Evolutionary conservation across 192 early-diverging fungal species (phyloP).

Genomic region (Coemansia sp.): DNA sequence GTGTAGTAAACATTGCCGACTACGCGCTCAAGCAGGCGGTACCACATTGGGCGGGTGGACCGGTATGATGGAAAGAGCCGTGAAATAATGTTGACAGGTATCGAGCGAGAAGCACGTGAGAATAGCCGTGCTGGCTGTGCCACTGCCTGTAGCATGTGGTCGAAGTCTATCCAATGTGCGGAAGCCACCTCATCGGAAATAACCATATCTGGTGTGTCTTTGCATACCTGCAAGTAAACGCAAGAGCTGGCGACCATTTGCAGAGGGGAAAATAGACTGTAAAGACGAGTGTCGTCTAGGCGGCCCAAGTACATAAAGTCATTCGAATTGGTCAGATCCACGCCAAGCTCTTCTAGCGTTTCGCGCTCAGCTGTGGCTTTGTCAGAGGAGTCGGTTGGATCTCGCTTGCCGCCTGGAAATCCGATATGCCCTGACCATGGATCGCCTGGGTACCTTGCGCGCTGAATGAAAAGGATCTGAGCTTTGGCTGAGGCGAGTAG

Average conservation of each 20-base stretch:
- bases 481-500: not conserved
- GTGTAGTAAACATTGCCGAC: constrained; percentile 28
- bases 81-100: constrained; percentile 16
- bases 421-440: constrained; percentile 54
- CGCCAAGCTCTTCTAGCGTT: constrained; percentile 33
- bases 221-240: constrained; percentile 34
- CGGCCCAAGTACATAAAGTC: constrained; percentile 23
- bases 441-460: constrained; percentile 30
- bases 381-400: constrained; percentile 10
- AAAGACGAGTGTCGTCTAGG: constrained; percentile 23
- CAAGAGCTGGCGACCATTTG: constrained; percentile 30
- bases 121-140: constrained; percentile 15
- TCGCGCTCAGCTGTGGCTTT: constrained; percentile 39
- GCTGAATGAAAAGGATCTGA: constrained; percentile 44
- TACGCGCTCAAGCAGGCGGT: constrained; percentile 4
- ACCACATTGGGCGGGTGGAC: constrained; percentile 14
- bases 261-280: constrained; percentile 1
- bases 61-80: constrained; percentile 9
- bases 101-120: not conserved
- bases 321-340: constrained; percentile 9
- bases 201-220: constrained; percentile 6
- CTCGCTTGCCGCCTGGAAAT: constrained; percentile 49
- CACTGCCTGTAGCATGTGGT: constrained; percentile 11
- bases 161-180: constrained; percentile 41
- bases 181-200: constrained; percentile 41